Evolutionary conservation across 208 protist genomes (phyloP).

Genomic region (Trypanosomatidae sp.): DNA sequence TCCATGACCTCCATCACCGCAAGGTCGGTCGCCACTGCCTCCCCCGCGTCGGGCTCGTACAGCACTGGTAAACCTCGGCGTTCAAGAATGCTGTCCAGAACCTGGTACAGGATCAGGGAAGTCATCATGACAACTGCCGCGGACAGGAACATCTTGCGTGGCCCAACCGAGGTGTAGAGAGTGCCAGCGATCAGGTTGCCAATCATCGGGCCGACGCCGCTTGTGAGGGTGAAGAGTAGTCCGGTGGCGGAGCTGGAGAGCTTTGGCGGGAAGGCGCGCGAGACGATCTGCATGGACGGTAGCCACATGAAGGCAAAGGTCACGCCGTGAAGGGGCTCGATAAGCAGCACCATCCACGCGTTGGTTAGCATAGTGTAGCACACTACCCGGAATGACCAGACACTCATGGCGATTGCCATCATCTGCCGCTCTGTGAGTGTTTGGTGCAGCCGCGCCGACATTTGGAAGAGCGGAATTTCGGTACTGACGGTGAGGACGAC

Average conservation of each 20-base stretch:
- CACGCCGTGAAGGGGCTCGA: conserved; percentile 75
- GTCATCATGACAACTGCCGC: not conserved
- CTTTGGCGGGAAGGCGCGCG: conserved; percentile 31
- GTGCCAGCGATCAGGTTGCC: no score
- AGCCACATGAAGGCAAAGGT: conserved; percentile 77
- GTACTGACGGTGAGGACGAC: conserved; percentile 57
- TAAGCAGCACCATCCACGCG: conserved; percentile 62
- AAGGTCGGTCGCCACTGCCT: no score
- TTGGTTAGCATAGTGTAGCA: conserved; percentile 55
- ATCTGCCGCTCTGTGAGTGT: conserved; percentile 54
- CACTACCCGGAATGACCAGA: conserved; percentile 53
- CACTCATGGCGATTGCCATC: conserved; percentile 47
- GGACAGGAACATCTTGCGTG: fast-evolving
- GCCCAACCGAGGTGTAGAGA: fast-evolving
- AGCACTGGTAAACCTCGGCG: no score
- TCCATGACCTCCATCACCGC: no score
- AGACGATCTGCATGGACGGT: conserved; percentile 42
- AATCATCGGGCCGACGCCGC: conserved; percentile 52
- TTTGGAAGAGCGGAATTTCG: conserved; percentile 75
- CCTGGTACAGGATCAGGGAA: conserved; percentile 33
- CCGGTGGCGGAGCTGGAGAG: conserved; percentile 41
- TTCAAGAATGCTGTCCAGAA: conserved; percentile 38
- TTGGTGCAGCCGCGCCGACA: conserved; percentile 33
- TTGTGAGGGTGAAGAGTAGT: conserved; percentile 46
- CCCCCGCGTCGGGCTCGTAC: not conserved